A percentile compares a stretch with the other conserved stretches of the same genome.
Evolutionary conservation across 106 monocot species (phyloP).

Genomic region (Phalaenopsis equestris): DNA sequence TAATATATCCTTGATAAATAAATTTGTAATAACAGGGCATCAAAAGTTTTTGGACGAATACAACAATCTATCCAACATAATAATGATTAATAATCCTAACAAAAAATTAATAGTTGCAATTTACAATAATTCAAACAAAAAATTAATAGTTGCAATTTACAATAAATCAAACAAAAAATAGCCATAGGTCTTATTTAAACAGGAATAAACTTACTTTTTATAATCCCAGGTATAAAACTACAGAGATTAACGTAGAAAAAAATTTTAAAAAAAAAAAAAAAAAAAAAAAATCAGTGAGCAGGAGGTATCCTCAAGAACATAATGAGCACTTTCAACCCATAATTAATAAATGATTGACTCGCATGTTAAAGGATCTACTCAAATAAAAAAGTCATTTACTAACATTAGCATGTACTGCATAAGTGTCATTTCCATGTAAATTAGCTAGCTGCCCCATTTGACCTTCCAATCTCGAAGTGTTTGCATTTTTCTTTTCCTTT

Average conservation of each 20-base stretch:
- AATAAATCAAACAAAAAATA: too few species aligned
- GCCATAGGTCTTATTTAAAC: too few species aligned
- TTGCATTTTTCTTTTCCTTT: neutral
- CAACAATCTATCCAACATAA: too few species aligned
- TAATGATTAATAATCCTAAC: too few species aligned
- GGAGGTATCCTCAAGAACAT: neutral
- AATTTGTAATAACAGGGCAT: too few species aligned
- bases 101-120: too few species aligned
- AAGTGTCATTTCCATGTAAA: neutral
- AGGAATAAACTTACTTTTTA: neutral
- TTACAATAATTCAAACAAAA: too few species aligned
- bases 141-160: too few species aligned
- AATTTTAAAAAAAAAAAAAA: neutral
- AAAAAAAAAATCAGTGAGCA: neutral
- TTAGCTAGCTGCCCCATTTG: neutral
- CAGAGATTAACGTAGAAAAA: neutral
- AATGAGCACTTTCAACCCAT: neutral
- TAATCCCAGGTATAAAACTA: neutral
- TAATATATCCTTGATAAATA: too few species aligned
- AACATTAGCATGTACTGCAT: neutral
- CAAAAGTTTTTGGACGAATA: too few species aligned
- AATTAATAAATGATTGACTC: neutral
- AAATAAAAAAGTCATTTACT: neutral
- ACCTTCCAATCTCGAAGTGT: constrained; percentile 3
- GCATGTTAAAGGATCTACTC: neutral